Evolutionary conservation across 345 rosid genomes (phyloP).

Genomic region (Populus alba): DNA sequence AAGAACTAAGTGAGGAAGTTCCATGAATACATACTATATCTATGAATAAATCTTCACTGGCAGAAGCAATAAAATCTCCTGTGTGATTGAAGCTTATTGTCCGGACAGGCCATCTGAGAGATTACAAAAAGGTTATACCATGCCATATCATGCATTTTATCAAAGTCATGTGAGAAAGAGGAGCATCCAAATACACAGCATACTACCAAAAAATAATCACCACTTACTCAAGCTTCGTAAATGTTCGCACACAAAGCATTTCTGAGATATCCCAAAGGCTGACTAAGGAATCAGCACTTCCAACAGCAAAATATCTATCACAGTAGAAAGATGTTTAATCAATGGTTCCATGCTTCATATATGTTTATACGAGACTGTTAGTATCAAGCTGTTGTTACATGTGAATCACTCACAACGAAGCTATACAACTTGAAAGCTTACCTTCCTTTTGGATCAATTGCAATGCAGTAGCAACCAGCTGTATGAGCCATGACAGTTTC

Average conservation of each 20-base stretch:
- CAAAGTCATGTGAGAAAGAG: neutral
- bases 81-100: slow-evolving; percentile 83
- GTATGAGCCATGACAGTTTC: slow-evolving; percentile 92
- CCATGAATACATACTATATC: slow-evolving; percentile 60
- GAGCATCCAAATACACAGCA: neutral
- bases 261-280: slow-evolving; percentile 97
- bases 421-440: slow-evolving; percentile 25
- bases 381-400: neutral
- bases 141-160: neutral
- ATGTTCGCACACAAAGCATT: slow-evolving; percentile 88
- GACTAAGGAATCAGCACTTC: slow-evolving; percentile 98
- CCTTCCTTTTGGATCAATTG: slow-evolving; percentile 95
- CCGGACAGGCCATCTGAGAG: slow-evolving; percentile 85
- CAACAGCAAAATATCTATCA: slow-evolving; percentile 89
- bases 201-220: neutral
- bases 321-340: neutral
- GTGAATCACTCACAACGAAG: neutral
- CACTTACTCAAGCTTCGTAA: slow-evolving; percentile 87
- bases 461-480: slow-evolving; percentile 98
- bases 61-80: slow-evolving; percentile 90
- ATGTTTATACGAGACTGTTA: neutral
- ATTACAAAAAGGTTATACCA: slow-evolving; percentile 1
- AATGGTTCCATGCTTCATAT: neutral
- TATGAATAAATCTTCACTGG: slow-evolving; percentile 87
- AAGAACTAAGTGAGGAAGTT: neutral